A percentile compares a stretch with the other conserved stretches of the same genome.
Evolutionary conservation across 495 filamentous ascomycete genomes (phyloP).

Genomic region (Daldinia concentrica): DNA sequence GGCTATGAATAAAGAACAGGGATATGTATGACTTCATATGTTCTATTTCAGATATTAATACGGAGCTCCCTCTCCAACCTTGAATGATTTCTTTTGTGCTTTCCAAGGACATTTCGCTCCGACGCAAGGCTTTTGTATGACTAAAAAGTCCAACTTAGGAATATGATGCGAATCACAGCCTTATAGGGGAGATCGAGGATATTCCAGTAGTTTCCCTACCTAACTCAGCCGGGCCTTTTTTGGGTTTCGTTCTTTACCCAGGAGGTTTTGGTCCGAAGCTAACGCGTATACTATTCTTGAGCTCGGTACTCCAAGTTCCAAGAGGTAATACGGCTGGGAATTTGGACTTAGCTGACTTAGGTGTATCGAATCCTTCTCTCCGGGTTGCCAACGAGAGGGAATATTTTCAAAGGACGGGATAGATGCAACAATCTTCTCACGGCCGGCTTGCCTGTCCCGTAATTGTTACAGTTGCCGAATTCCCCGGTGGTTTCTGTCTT

Average conservation of each 20-base stretch:
- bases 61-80: not conserved
- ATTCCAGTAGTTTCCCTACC: constrained; percentile 35
- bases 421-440: constrained; percentile 25
- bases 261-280: constrained; percentile 44
- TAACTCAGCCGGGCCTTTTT: constrained; percentile 15
- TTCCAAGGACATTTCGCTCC: constrained; percentile 25
- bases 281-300: constrained; percentile 23
- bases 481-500: constrained; percentile 18
- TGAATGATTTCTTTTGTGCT: not conserved
- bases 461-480: constrained; percentile 22
- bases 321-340: constrained; percentile 11
- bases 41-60: constrained; percentile 8
- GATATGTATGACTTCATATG: constrained; percentile 27
- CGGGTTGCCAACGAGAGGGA: constrained; percentile 5
- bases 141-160: not conserved
- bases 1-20: constrained; percentile 2
- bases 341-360: constrained; percentile 11
- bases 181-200: constrained; percentile 32
- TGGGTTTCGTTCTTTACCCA: constrained; percentile 13
- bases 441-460: constrained; percentile 16
- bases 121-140: constrained; percentile 16
- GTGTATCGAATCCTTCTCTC: not conserved
- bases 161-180: constrained; percentile 32
- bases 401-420: constrained; percentile 3
- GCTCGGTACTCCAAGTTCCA: constrained; percentile 18